A percentile compares a stretch with the other conserved stretches of the same genome.
These are phyloP conservation scores for Argentina anserina DNA, from an alignment of 306 rosid genomes.

Conservation along the genomic window DNA sequence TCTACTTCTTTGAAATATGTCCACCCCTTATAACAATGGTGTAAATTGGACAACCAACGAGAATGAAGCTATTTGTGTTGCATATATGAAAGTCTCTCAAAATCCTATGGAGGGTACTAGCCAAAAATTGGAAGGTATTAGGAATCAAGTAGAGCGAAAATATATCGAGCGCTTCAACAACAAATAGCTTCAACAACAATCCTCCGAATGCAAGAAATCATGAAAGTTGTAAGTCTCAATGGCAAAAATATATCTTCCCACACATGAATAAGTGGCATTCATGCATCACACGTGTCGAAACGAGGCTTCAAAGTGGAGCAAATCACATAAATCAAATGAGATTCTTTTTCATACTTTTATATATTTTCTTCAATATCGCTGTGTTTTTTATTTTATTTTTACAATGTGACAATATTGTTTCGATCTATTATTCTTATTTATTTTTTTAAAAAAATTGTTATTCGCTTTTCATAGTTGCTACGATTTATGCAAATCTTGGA, in stretches of 20 bases:
- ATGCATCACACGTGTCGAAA: not conserved
- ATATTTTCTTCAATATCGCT: too few species aligned
- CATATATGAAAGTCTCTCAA: too few species aligned
- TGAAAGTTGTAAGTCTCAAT: not conserved
- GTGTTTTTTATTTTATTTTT: too few species aligned
- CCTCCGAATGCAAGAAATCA: not conserved
- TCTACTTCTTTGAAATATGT: not conserved
- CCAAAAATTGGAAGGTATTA: too few species aligned
- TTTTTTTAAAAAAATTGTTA: not conserved
- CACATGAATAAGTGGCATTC: not conserved
- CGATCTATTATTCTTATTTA: not conserved
- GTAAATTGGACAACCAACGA: not conserved
- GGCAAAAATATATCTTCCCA: not conserved
- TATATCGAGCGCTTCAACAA: too few species aligned
- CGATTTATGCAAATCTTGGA: not conserved
- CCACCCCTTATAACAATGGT: not conserved
- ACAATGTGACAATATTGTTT: too few species aligned
- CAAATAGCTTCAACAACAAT: too few species aligned
- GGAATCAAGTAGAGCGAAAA: not conserved
- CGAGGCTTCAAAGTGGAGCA: not conserved
- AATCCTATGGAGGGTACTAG: not conserved
- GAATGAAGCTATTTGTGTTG: not conserved
- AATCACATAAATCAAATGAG: not conserved
- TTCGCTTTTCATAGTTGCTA: not conserved
- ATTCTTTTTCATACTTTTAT: too few species aligned